phyloP scores from a whole-genome alignment of 2,329 filamentous ascomycete genomes.

The Hymenoscyphus infarciens region DNA sequence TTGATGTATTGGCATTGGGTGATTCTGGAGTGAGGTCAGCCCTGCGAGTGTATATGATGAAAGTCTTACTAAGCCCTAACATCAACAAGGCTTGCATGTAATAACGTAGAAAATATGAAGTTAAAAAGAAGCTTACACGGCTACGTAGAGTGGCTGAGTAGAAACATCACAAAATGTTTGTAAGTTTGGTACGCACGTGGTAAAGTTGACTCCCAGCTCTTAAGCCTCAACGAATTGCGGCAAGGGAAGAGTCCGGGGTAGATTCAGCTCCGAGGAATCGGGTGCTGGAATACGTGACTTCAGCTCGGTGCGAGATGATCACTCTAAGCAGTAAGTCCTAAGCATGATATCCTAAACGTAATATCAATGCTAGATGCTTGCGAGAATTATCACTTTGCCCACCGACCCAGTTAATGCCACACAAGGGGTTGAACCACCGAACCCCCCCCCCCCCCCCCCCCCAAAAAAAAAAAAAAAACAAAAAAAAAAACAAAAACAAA shows the following conservation, averaged over 20 bases:
- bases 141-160: neutral
- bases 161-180: neutral
- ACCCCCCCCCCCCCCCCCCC: too few species aligned
- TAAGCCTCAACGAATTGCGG: slow-evolving; percentile 4
- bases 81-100: neutral
- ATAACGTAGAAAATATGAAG: neutral
- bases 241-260: neutral
- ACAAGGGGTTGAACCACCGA: too few species aligned
- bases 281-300: neutral
- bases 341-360: too few species aligned
- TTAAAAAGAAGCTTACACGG: neutral
- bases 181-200: neutral
- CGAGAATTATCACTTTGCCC: too few species aligned
- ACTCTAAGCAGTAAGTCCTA: neutral
- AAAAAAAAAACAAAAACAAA: too few species aligned
- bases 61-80: neutral
- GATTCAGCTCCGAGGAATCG: neutral
- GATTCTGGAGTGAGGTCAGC: too few species aligned
- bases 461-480: too few species aligned
- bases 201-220: neutral
- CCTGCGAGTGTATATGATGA: neutral
- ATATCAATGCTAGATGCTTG: neutral
- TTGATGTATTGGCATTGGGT: neutral
- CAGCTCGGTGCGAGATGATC: neutral
- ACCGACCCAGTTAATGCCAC: too few species aligned